Conservation (phyloP, 306 rosid species). For the Prunus mongolica region DNA sequence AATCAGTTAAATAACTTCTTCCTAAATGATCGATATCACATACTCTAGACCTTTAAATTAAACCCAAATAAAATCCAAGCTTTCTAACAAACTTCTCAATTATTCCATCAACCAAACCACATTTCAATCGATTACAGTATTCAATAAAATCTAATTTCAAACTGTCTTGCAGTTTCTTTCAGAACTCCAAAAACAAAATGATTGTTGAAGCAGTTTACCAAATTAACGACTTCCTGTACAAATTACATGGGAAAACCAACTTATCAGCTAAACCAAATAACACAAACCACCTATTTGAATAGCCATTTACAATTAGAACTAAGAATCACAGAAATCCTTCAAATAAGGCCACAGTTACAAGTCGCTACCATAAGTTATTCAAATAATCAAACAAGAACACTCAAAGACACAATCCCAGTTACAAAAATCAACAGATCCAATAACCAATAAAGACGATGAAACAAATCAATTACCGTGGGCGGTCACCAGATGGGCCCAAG, state of each 20-base stretch:
- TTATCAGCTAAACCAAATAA: too few relatives aligned
- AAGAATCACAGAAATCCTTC: too few relatives aligned
- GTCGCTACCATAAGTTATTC: too few relatives aligned
- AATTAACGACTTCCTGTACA: too few relatives aligned
- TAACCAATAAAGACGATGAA: not conserved
- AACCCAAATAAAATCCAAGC: not conserved
- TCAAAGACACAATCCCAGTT: not conserved
- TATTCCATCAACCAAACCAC: not conserved
- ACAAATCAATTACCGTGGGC: slow-evolving; percentile 54
- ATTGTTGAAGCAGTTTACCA: not conserved
- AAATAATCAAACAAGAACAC: not conserved
- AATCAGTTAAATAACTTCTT: not conserved
- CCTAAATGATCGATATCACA: not conserved
- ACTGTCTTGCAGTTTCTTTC: not conserved
- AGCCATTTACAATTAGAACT: too few relatives aligned
- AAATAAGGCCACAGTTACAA: not conserved
- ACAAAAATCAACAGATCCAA: not conserved
- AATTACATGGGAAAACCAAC: too few relatives aligned
- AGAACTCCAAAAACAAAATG: not conserved
- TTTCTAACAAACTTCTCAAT: not conserved
- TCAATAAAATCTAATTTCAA: too few relatives aligned
- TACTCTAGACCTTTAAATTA: not conserved
- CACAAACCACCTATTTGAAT: too few relatives aligned
- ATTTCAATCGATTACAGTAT: not conserved
- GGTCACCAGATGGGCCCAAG: slow-evolving; percentile 75